Base-by-base conservation (phyloP, 2,329 filamentous ascomycete species). In the Aspergillus awamori region DNA sequence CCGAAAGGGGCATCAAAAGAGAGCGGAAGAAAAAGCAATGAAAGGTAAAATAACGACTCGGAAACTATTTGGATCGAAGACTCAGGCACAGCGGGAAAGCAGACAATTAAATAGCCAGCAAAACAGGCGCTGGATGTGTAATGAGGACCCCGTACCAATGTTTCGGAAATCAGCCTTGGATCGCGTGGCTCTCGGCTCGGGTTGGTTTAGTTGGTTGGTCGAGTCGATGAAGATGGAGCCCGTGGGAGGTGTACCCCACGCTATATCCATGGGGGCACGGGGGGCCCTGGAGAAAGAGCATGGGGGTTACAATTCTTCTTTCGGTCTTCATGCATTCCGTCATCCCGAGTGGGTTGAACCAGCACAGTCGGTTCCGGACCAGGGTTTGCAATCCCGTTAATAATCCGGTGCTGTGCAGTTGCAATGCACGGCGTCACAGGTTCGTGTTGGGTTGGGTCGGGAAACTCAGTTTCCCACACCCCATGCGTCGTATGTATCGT, bases 201-300 rank as follows among this genome's bases (percentile, higher is more conserved):
- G 49, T 58, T 59, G 58, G 59, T 58, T 58, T 33, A 24, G 49
- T 58, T 59, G 58, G 59, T 58, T 58, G 41, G 30, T 48, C 41
- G 17, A 52, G 41, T 43, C 20, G 20, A 59, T 36, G 33, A 8
- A 30, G 47, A 55, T 48, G 43, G 22, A 47, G 53, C 52, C 53
- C 36, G 43, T 28, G 38, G 54, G 52, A 36, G 61, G 55, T 36
- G 49, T 56, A 55, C 62, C 62, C 62, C 62, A 64, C 62, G 62
- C 62, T 55, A 62, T 57, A 17, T 36, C 53, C 45, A 49, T 49
- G 45, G 38, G 53, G 41, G 41, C 41, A 24, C 20, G 3, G 17
- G 17, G 26, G 38, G 39, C 39, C 33, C n/a, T 43, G 24, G 53
- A 55, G 39, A 28, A 36, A 28, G 53, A 41, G 53, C 5, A 38